A percentile compares a stretch with the other conserved stretches of the same genome.
These are phyloP conservation scores for Mucor plumbeus DNA, from an alignment of 371 early-diverging fungal genomes.

Conservation along the genomic window DNA sequence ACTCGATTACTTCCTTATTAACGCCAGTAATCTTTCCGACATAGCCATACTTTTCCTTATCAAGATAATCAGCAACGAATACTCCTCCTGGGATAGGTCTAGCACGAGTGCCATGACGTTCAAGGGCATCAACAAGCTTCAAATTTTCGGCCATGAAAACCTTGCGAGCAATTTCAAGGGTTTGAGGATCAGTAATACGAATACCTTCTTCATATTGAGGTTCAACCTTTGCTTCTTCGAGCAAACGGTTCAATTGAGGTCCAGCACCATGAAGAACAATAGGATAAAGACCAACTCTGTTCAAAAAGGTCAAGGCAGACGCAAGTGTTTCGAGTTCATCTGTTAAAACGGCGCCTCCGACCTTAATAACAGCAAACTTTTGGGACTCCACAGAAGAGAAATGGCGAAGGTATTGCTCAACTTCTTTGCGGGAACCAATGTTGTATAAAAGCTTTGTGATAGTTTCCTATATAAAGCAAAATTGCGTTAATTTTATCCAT, in stretches of 20 bases:
- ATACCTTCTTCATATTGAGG: slow-evolving; percentile 96
- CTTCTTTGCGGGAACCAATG: slow-evolving; percentile 97
- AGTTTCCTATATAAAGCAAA: slow-evolving; percentile 76
- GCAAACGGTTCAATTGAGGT: slow-evolving; percentile 89
- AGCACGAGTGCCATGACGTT: slow-evolving; percentile 92
- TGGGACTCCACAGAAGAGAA: slow-evolving; percentile 97
- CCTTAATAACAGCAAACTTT: slow-evolving; percentile 98
- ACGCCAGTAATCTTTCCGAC: slow-evolving; percentile 92
- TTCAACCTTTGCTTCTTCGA: slow-evolving; percentile 87
- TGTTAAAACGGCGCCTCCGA: slow-evolving; percentile 95
- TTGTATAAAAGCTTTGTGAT: slow-evolving; percentile 96
- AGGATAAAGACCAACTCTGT: slow-evolving; percentile 96
- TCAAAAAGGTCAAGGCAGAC: slow-evolving; percentile 92
- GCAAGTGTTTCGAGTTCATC: slow-evolving; percentile 95
- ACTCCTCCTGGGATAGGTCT: slow-evolving; percentile 94
- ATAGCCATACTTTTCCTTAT: slow-evolving; percentile 88
- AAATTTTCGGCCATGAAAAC: slow-evolving; percentile 93
- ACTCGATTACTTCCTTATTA: slow-evolving; percentile 90
- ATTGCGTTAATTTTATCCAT: slow-evolving; percentile 7
- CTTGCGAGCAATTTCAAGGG: slow-evolving; percentile 89
- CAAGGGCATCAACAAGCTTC: slow-evolving; percentile 95
- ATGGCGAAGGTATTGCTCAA: slow-evolving; percentile 95
- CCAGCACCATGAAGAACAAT: slow-evolving; percentile 98
- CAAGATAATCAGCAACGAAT: slow-evolving; percentile 93
- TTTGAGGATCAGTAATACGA: slow-evolving; percentile 91